Conservation (phyloP, 139 green algal genomes). For the Chlorella sp. region DNA sequence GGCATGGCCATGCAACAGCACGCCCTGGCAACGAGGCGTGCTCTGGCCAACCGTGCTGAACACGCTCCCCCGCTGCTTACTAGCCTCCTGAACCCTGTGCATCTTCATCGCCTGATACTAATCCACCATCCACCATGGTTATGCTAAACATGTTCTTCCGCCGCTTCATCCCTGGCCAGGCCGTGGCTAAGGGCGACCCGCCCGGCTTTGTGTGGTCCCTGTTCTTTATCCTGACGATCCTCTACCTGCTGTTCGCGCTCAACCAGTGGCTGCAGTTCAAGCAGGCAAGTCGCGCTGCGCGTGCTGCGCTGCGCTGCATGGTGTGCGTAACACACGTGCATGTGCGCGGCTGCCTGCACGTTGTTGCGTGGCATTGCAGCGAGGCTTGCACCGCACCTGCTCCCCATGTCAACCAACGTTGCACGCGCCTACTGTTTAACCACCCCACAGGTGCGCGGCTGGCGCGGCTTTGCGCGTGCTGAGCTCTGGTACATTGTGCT, state of each 20-base stretch:
- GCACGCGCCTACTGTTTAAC: too few relatives aligned
- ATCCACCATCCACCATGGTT: too few relatives aligned
- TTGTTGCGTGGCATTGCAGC: too few relatives aligned
- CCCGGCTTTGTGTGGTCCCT: constrained; percentile 31
- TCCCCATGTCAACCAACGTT: background rate
- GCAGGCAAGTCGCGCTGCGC: background rate
- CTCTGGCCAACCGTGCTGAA: background rate
- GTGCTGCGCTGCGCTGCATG: too few relatives aligned
- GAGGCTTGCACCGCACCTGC: background rate
- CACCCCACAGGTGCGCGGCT: constrained; percentile 29
- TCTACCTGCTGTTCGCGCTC: constrained; percentile 42
- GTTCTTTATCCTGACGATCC: constrained; percentile 42
- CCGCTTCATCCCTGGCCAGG: constrained; percentile 2
- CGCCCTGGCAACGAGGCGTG: background rate
- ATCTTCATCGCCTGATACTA: too few relatives aligned
- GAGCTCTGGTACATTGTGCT: constrained; percentile 50
- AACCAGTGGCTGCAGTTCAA: constrained; percentile 48
- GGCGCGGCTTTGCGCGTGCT: constrained; percentile 31
- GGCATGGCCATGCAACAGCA: background rate
- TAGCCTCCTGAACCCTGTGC: too few relatives aligned
- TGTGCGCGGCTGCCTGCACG: too few relatives aligned
- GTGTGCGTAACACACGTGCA: too few relatives aligned
- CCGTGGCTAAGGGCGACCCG: constrained; percentile 18
- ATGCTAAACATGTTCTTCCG: background rate
- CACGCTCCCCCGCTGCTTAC: background rate